These are phyloP conservation scores for Pyrenophora teres DNA, from an alignment of 2,329 filamentous ascomycete species.

Conservation along the genomic window DNA sequence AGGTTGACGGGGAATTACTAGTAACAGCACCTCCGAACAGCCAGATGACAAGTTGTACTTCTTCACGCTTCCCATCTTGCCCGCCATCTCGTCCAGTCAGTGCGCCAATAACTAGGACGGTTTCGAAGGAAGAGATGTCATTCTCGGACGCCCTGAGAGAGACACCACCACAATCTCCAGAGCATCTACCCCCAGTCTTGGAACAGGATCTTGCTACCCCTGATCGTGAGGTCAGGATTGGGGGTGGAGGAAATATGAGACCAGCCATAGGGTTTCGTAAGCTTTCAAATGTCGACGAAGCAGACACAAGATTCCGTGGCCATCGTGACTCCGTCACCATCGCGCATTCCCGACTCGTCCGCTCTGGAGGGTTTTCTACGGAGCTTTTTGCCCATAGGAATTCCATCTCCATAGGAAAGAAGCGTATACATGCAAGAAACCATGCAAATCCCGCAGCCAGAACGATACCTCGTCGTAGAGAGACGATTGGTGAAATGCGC, in stretches of 20 bases:
- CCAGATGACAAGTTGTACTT: constrained; percentile 25
- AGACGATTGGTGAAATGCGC: not conserved
- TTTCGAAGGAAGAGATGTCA: constrained; percentile 16
- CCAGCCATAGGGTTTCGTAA: constrained; percentile 12
- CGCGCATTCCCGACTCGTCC: constrained; percentile 33
- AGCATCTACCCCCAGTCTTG: not conserved
- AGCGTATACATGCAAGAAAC: constrained; percentile 33
- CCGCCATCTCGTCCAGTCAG: constrained; percentile 30
- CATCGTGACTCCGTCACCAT: constrained; percentile 42
- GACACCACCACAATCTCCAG: not conserved
- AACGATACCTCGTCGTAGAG: not conserved
- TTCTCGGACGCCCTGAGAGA: not conserved
- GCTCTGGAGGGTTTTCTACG: constrained; percentile 18
- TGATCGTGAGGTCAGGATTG: constrained; percentile 7
- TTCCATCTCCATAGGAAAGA: constrained; percentile 31
- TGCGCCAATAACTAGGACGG: constrained; percentile 16
- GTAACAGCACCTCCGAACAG: constrained; percentile 39
- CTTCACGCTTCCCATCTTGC: constrained; percentile 28
- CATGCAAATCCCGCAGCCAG: constrained; percentile 9
- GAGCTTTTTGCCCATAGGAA: constrained; percentile 31
- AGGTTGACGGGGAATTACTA: constrained; percentile 29
- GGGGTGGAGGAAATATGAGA: constrained; percentile 4
- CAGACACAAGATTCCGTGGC: constrained; percentile 32
- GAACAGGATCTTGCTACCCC: constrained; percentile 13
- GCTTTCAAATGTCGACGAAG: constrained; percentile 39